phyloP scores from a whole-genome alignment of 1,139 yeast species.

The Taiozyma sp. region DNA sequence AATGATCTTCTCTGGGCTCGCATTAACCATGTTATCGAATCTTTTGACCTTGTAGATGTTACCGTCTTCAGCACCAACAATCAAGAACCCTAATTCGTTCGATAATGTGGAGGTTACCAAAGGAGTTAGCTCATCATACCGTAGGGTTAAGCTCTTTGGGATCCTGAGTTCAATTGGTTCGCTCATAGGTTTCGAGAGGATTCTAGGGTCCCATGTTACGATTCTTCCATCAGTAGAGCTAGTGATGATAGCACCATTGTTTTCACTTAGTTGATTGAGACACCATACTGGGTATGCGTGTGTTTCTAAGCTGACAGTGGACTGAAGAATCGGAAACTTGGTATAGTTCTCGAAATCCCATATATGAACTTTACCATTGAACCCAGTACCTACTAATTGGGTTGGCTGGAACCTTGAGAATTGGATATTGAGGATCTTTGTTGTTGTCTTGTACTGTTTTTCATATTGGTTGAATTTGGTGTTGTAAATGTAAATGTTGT shows the following conservation, averaged over 20 bases:
- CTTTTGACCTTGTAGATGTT: conserved; percentile 38
- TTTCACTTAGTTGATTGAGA: conserved; percentile 30
- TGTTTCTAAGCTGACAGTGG: conserved; percentile 29
- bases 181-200: conserved; percentile 37
- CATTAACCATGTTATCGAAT: conserved; percentile 29
- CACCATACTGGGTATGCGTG: conserved; percentile 40
- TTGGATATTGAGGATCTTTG: conserved; percentile 34
- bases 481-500: conserved; percentile 15
- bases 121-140: conserved; percentile 37
- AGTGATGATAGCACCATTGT: conserved; percentile 32
- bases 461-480: conserved; percentile 28
- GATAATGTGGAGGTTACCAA: conserved; percentile 29
- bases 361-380: conserved; percentile 41
- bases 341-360: conserved; percentile 36
- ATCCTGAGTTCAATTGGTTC: conserved; percentile 24
- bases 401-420: conserved; percentile 36
- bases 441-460: conserved; percentile 42
- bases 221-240: conserved; percentile 43
- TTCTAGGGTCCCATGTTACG: conserved; percentile 43
- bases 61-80: conserved; percentile 46
- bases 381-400: conserved; percentile 39
- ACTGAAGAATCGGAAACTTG: conserved; percentile 25
- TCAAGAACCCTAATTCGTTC: conserved; percentile 32
- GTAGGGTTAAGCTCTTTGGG: conserved; percentile 21
- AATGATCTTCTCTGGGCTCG: conserved; percentile 17